Conservation (phyloP, 2,329 filamentous ascomycete species). For the Coniochaeta pulveracea region DNA sequence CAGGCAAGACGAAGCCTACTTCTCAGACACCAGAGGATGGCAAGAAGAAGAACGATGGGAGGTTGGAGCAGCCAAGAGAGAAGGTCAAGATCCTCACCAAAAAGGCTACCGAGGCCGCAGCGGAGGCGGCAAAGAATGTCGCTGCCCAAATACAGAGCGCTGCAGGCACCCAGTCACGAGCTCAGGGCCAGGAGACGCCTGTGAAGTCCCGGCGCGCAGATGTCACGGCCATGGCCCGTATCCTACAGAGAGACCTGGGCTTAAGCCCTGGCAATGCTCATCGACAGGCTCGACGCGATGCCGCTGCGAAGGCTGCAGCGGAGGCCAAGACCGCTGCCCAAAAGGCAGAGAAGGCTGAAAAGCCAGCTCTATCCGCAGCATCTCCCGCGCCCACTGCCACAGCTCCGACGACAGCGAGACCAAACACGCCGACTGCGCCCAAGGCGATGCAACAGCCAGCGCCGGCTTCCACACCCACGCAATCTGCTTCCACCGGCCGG, state of each 20-base stretch:
- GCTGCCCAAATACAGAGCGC: slow-evolving; percentile 23
- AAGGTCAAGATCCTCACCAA: slow-evolving; percentile 54
- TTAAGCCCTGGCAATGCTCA: slow-evolving; percentile 52
- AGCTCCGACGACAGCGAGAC: slow-evolving; percentile 9
- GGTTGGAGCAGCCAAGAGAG: slow-evolving; percentile 40
- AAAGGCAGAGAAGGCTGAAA: slow-evolving; percentile 10
- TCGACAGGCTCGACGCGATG: slow-evolving; percentile 46
- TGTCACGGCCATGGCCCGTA: slow-evolving; percentile 53
- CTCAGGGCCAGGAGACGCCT: slow-evolving; percentile 13
- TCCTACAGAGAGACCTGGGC: slow-evolving; percentile 55
- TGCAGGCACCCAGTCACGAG: slow-evolving; percentile 21
- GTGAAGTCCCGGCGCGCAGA: slow-evolving; percentile 44
- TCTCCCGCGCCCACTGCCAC: slow-evolving; percentile 8
- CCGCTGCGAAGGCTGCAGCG: slow-evolving; percentile 43
- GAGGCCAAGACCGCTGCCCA: slow-evolving; percentile 26
- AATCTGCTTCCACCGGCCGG: not conserved
- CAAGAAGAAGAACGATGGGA: slow-evolving; percentile 46
- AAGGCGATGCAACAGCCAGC: slow-evolving; percentile 12
- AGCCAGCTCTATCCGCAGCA: slow-evolving; percentile 13
- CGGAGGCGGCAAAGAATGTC: slow-evolving; percentile 31
- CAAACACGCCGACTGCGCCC: slow-evolving; percentile 16
- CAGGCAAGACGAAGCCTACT: slow-evolving; percentile 33
- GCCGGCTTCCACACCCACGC: slow-evolving; percentile 4
- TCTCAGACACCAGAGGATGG: slow-evolving; percentile 28
- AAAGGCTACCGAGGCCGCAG: slow-evolving; percentile 38